Evolutionary conservation across 139 green algal genomes (phyloP).

Genomic region (Yamagishiella unicocca): DNA sequence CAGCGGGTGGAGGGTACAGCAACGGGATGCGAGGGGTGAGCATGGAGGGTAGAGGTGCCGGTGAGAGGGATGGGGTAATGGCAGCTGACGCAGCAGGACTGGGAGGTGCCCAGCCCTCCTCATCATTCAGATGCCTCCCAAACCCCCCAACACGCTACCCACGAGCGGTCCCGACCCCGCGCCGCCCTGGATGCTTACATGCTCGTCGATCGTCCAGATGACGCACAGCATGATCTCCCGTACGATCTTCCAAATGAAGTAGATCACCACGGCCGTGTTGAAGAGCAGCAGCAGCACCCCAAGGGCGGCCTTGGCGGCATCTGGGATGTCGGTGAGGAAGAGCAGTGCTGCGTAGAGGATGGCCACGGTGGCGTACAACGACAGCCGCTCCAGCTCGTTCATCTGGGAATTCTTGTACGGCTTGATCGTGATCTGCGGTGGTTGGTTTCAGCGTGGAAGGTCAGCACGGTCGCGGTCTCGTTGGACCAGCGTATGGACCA

Average conservation of each 20-base stretch:
- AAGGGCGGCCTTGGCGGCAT: background rate
- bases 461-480: too few relatives aligned
- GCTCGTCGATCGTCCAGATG: constrained; percentile 30
- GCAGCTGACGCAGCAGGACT: too few relatives aligned
- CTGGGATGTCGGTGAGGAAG: constrained; percentile 7
- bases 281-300: background rate
- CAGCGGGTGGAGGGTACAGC: too few relatives aligned
- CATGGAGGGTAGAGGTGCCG: too few relatives aligned
- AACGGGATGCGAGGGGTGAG: too few relatives aligned
- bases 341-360: constrained; percentile 40
- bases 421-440: background rate
- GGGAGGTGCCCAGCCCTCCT: too few relatives aligned
- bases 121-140: too few relatives aligned
- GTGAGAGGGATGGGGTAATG: too few relatives aligned
- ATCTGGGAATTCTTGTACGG: constrained; percentile 31
- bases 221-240: background rate
- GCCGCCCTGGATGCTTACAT: background rate
- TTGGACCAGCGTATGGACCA: too few relatives aligned
- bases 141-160: background rate
- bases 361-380: constrained; percentile 21
- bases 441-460: too few relatives aligned
- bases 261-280: background rate
- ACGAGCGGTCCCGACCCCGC: background rate
- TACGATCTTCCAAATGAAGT: background rate
- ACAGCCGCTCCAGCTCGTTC: constrained; percentile 44